Evolutionary conservation across 1,284 basidiomycete genomes (phyloP).

Genomic region (Tausonia pullulans): DNA sequence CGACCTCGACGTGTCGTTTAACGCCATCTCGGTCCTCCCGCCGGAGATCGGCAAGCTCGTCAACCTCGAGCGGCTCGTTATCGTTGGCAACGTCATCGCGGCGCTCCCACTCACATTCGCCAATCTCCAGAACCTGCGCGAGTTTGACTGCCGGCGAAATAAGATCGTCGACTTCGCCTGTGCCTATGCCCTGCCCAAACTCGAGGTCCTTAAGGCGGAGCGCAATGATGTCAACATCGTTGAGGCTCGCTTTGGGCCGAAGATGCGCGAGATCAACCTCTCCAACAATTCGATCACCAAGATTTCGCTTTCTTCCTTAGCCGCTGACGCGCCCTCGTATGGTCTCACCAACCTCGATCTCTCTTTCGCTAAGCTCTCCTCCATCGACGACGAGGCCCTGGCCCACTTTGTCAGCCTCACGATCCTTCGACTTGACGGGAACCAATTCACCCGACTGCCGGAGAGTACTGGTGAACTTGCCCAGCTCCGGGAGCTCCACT

Average conservation of each 20-base stretch:
- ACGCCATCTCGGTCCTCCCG: slow-evolving; percentile 72
- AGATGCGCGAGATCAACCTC: slow-evolving; percentile 41
- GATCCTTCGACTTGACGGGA: slow-evolving; percentile 66
- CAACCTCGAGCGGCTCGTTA: slow-evolving; percentile 61
- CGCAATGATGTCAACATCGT: slow-evolving; percentile 70
- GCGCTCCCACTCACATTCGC: slow-evolving; percentile 60
- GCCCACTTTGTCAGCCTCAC: slow-evolving; percentile 62
- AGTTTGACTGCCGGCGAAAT: slow-evolving; percentile 76
- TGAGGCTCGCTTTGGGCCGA: slow-evolving; percentile 59
- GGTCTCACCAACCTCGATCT: slow-evolving; percentile 73
- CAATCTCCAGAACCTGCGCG: slow-evolving; percentile 51
- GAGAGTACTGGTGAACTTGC: slow-evolving; percentile 64
- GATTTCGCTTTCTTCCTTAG: slow-evolving; percentile 47
- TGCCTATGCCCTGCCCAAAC: slow-evolving; percentile 55
- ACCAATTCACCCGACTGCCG: slow-evolving; percentile 75
- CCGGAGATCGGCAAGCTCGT: slow-evolving; percentile 62
- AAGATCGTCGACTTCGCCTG: slow-evolving; percentile 60
- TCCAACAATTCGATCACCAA: slow-evolving; percentile 45
- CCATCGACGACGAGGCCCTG: slow-evolving; percentile 61
- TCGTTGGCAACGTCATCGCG: slow-evolving; percentile 78
- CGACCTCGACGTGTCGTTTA: slow-evolving; percentile 93
- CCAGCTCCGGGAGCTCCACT: slow-evolving; percentile 62
- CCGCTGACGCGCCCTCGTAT: slow-evolving; percentile 43
- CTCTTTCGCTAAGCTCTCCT: slow-evolving; percentile 80
- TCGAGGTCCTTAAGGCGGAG: slow-evolving; percentile 61